Percentiles rank a stretch among this genome's conserved stretches.
Evolutionary conservation across 495 filamentous ascomycete species (phyloP).

Genomic region (Penicillium canariense): DNA sequence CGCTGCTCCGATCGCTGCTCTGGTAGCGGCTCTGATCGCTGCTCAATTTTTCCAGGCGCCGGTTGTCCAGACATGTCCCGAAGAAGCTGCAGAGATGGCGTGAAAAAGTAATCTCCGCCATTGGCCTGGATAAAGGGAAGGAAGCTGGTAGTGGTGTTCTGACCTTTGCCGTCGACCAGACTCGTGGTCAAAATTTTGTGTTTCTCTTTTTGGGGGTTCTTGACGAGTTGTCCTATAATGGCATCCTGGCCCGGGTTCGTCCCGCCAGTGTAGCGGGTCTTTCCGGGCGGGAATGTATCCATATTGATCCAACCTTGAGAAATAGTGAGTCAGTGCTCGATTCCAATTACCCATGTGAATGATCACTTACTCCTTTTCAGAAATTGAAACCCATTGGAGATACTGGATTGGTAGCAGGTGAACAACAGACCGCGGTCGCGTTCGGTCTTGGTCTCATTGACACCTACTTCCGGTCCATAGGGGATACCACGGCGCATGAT

Average conservation of each 20-base stretch:
- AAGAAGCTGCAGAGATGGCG: conserved; percentile 11
- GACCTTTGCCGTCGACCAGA: background rate
- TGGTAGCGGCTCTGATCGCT: too few species aligned
- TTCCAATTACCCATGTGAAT: background rate
- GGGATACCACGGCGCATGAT: conserved; percentile 43
- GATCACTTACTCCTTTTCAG: conserved; percentile 10
- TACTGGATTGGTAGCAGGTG: conserved; percentile 12
- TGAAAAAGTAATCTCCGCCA: conserved; percentile 13
- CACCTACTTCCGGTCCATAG: conserved; percentile 38
- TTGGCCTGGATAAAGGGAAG: conserved; percentile 26
- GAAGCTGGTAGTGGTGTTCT: conserved; percentile 13
- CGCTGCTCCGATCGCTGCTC: too few species aligned
- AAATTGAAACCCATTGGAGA: conserved; percentile 15
- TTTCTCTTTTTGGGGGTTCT: background rate
- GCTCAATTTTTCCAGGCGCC: too few species aligned
- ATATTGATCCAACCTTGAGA: conserved; percentile 12
- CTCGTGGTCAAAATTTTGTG: conserved; percentile 4
- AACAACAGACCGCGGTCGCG: conserved; percentile 11
- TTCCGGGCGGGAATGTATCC: conserved; percentile 8
- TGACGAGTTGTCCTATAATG: conserved; percentile 8
- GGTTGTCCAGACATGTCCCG: background rate
- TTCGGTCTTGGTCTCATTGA: conserved; percentile 13
- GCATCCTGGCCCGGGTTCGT: conserved; percentile 10
- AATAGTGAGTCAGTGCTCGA: background rate
- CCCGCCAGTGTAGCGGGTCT: conserved; percentile 8